phyloP scores from a whole-genome alignment of 805 yeast species.

The Kuraishia floccosa region DNA sequence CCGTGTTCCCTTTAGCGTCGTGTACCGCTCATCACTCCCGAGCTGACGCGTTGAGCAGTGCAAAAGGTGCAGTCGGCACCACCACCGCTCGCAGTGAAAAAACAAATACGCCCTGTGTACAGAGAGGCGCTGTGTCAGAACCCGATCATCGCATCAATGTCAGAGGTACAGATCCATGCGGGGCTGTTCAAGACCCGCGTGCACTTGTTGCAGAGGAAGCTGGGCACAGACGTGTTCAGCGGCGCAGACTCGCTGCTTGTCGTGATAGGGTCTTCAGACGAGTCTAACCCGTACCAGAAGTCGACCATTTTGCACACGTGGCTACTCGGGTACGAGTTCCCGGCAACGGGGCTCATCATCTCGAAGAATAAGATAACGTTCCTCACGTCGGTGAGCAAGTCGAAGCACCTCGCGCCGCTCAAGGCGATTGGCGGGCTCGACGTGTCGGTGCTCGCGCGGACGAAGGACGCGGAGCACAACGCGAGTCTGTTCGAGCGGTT shows the following conservation, averaged over 20 bases:
- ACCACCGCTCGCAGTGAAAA: no score
- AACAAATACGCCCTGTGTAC: no score
- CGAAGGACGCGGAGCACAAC: conserved; percentile 74
- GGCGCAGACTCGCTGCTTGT: conserved; percentile 44
- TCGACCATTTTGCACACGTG: conserved; percentile 82
- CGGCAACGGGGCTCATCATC: conserved; percentile 72
- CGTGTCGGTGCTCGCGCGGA: conserved; percentile 55
- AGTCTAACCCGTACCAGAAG: conserved; percentile 82
- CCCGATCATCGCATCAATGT: no score
- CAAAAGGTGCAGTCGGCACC: no score
- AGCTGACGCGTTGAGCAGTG: no score
- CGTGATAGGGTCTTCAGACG: conserved; percentile 77
- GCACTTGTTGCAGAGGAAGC: conserved; percentile 25
- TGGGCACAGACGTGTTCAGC: conserved; percentile 20
- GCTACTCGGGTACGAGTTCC: conserved; percentile 91
- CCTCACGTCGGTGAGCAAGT: conserved; percentile 76
- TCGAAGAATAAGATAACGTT: conserved; percentile 48
- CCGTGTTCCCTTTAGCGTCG: no score
- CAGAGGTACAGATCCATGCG: conserved; percentile 48
- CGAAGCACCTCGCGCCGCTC: conserved; percentile 62
- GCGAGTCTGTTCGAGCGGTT: conserved; percentile 52
- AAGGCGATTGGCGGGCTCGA: conserved; percentile 28
- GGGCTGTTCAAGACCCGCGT: conserved; percentile 41
- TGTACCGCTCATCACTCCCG: no score
- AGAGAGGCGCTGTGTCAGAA: no score